phyloP scores from a whole-genome alignment of 2,329 filamentous ascomycete species.

The Plectosphaerella cucumerina region DNA sequence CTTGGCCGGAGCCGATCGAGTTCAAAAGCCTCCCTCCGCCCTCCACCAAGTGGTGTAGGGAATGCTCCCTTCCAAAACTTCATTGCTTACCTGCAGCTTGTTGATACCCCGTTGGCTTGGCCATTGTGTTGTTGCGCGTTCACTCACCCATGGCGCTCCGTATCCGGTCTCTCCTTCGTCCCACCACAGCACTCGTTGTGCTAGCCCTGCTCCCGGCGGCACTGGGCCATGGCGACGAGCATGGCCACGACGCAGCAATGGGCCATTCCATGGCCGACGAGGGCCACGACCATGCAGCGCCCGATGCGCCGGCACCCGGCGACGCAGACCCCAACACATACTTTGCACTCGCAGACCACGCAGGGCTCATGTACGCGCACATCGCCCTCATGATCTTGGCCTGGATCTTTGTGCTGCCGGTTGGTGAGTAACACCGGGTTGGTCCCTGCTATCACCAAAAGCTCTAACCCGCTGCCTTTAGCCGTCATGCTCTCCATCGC shows the following conservation, averaged over 20 bases:
- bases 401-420: conserved; percentile 70
- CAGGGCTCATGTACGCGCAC: conserved; percentile 61
- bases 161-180: too few relatives aligned
- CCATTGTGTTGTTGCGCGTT: too few relatives aligned
- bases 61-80: too few relatives aligned
- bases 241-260: conserved; percentile 14
- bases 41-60: too few relatives aligned
- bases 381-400: conserved; percentile 65
- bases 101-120: too few relatives aligned
- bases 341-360: conserved; percentile 52
- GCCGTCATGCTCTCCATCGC: conserved; percentile 84
- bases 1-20: too few relatives aligned
- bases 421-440: conserved; percentile 49
- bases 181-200: not conserved
- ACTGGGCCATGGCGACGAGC: conserved; percentile 5
- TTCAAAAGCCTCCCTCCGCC: too few relatives aligned
- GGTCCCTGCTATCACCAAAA: not conserved
- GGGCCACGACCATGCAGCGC: conserved; percentile 6
- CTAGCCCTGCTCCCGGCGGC: conserved; percentile 4
- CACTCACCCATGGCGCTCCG: too few relatives aligned
- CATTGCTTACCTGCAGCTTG: too few relatives aligned
- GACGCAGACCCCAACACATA: conserved; percentile 46
- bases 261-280: conserved; percentile 10
- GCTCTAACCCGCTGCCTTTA: conserved; percentile 29
- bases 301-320: conserved; percentile 9